Percentiles rank a stretch among this genome's conserved stretches.
Evolutionary conservation across 306 rosid species (phyloP).

Genomic region (Fragaria iinumae): DNA sequence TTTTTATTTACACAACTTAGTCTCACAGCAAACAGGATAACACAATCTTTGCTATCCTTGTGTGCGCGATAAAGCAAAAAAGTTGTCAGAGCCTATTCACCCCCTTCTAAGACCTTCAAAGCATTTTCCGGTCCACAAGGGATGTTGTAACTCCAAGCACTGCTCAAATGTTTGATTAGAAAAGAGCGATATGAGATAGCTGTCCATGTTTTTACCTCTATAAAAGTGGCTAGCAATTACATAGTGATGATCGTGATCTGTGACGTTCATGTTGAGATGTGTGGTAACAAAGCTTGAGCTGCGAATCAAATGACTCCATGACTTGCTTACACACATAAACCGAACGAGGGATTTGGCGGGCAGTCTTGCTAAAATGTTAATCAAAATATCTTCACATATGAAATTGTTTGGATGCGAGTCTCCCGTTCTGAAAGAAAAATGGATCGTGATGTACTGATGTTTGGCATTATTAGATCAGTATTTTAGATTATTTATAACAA

Average conservation of each 20-base stretch:
- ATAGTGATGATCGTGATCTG: neutral
- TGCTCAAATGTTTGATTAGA: neutral
- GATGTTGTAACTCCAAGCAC: neutral
- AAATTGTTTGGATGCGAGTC: too few relatives aligned
- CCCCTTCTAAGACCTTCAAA: too few relatives aligned
- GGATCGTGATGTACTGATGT: too few relatives aligned
- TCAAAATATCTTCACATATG: neutral
- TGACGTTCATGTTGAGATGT: neutral
- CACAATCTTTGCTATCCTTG: too few relatives aligned
- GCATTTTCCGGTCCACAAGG: neutral
- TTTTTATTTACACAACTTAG: too few relatives aligned
- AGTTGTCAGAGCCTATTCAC: too few relatives aligned
- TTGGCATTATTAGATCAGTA: too few relatives aligned
- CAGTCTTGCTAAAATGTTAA: neutral
- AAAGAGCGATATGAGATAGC: neutral
- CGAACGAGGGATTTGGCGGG: neutral
- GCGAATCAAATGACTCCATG: neutral
- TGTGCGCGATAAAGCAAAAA: too few relatives aligned
- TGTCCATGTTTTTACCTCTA: neutral
- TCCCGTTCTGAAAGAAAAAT: too few relatives aligned
- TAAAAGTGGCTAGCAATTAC: neutral
- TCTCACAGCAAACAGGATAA: too few relatives aligned
- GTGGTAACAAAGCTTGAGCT: neutral
- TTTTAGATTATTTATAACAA: neutral
- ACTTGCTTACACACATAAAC: neutral